Evolutionary conservation across 164 flowering plant genomes (phyloP).

Genomic region (Brasenia schreberi): DNA sequence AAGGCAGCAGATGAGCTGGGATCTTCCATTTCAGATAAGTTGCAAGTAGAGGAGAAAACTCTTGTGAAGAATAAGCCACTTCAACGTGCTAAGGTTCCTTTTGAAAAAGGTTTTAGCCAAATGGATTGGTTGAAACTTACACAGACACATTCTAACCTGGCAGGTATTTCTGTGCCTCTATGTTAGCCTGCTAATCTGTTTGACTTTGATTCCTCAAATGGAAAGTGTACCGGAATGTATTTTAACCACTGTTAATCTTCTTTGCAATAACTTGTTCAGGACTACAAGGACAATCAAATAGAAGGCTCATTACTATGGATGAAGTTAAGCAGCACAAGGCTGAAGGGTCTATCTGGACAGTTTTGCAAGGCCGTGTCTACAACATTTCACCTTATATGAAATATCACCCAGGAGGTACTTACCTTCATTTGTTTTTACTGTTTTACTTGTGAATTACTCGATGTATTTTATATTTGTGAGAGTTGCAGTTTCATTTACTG

Average conservation of each 20-base stretch:
- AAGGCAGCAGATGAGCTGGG: conserved; percentile 10
- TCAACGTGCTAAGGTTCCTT: conserved; percentile 66
- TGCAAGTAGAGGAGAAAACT: background rate
- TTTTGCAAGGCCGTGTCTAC: conserved; percentile 90
- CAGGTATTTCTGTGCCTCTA: conserved; percentile 34
- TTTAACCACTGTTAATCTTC: background rate
- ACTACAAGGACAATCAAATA: conserved; percentile 80
- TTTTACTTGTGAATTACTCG: background rate
- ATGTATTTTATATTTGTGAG: no score
- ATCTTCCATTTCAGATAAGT: conserved; percentile 16
- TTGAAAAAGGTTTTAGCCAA: conserved; percentile 90
- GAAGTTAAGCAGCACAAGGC: conserved; percentile 75
- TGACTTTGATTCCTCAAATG: background rate
- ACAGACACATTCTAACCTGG: conserved; percentile 86
- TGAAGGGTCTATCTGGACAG: conserved; percentile 91
- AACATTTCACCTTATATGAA: conserved; percentile 90
- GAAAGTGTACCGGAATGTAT: background rate
- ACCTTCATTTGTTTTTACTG: conserved; percentile 4
- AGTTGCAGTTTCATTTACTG: background rate
- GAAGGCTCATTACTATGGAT: conserved; percentile 61
- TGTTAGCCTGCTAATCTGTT: background rate
- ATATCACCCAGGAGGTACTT: conserved; percentile 93
- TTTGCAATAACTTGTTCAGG: conserved; percentile 25
- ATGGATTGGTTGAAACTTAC: conserved; percentile 97
- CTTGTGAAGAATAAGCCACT: conserved; percentile 17